Base-by-base conservation (phyloP, 768 basidiomycete genomes). In the Xerocomellus intermedius region DNA sequence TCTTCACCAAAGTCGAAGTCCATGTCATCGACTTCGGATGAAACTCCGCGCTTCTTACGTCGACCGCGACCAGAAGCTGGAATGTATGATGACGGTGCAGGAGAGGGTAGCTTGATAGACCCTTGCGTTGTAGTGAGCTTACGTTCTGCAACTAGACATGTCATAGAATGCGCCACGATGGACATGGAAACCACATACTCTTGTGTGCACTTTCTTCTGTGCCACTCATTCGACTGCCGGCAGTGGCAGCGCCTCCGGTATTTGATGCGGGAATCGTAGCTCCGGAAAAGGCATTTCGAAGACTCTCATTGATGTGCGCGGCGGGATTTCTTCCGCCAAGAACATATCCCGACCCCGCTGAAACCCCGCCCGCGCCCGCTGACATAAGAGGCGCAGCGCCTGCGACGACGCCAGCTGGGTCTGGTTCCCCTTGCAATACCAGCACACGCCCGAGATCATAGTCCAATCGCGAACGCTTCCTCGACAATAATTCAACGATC, bases 391-490 rank as follows among this genome's bases (percentile, higher is more conserved):
- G 71, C 49, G 56, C 63, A 50, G 59, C 60, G 47, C 69, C 69
- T 39, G 67, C 65, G 13, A 64, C 66, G 35, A 72, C 60, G 2
- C 65, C 69, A 19, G 69, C 71, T 17, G 73, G 71, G 42, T 74
- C 75, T 0, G 62, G 61, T 47, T 80, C 78, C 19, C 78, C 78
- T 59, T 79, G 78, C 38, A 79, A 58, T 36, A 73, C 66, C 28
- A 79, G 70, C 22, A 79, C 78, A 28, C 69, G 69, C 17, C 65
- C 67, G 3, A 82, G 67, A 57, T 82, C 80, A 50, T 76, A 64
- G 37, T 82, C 80, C 42, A 82, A 65, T 16, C 79, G 70, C 17
- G 78, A 75, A 43, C 75, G 73, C 32, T 80, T 79, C 44, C 79
- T 71, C 39, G 72, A 69, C 24, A 81, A 68, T n/a, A 80, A 61